Conservation (phyloP, 163 green algal species). For the Chloromonas sp. region DNA sequence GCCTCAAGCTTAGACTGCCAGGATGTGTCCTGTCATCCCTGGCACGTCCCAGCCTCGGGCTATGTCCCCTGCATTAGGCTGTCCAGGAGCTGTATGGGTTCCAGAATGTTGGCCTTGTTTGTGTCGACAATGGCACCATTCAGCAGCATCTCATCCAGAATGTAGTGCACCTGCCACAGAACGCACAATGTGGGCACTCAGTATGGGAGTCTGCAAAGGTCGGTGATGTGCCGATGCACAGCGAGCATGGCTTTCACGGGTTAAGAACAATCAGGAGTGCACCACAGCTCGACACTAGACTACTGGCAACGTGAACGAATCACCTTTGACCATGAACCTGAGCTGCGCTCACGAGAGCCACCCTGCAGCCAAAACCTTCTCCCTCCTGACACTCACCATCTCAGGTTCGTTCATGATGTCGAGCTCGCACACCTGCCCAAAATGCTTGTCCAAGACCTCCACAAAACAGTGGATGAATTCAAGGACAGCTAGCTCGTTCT, state of each 20-base stretch:
- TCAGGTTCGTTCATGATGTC: conserved; percentile 92
- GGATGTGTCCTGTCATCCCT: too few species aligned
- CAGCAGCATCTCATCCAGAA: conserved; percentile 88
- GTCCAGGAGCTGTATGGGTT: conserved; percentile 33
- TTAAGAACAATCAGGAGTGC: background rate
- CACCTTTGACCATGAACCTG: too few species aligned
- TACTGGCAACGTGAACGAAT: too few species aligned
- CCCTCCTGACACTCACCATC: conserved; percentile 43
- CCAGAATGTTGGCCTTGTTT: conserved; percentile 68
- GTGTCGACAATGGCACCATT: conserved; percentile 93
- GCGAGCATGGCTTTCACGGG: background rate
- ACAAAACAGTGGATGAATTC: conserved; percentile 89
- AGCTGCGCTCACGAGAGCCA: too few species aligned
- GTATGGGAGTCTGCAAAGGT: background rate
- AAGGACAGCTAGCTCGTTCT: conserved; percentile 82
- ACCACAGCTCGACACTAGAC: too few species aligned
- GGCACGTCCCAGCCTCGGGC: too few species aligned
- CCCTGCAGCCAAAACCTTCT: too few species aligned
- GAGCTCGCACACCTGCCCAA: conserved; percentile 88
- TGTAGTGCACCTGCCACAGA: conserved; percentile 73
- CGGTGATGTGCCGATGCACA: background rate
- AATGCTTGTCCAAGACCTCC: conserved; percentile 86
- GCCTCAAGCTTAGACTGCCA: too few species aligned
- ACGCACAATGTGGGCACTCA: background rate
- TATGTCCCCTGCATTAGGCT: conserved; percentile 5